These are phyloP conservation scores for Pueraria montana DNA, from an alignment of 306 rosid species.

Conservation along the genomic window DNA sequence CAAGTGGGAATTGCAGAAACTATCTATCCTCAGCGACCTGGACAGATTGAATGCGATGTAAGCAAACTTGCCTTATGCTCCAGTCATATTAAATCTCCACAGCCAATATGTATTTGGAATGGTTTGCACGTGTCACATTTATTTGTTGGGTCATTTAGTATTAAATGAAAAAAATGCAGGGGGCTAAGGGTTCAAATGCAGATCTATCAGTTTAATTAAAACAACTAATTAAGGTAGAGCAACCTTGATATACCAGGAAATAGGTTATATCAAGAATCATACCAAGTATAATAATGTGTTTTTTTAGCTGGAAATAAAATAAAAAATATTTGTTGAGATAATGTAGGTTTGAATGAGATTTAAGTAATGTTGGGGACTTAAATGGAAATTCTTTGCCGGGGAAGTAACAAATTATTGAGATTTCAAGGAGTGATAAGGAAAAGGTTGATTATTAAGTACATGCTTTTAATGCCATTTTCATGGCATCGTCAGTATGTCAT, in stretches of 20 bases:
- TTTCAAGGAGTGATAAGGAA: neutral
- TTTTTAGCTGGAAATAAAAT: neutral
- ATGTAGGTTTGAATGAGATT: neutral
- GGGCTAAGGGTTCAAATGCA: neutral
- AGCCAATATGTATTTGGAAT: neutral
- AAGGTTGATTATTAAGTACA: neutral
- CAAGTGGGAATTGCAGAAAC: conserved; percentile 72
- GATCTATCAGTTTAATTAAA: neutral
- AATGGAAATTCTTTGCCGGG: neutral
- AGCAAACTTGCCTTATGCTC: conserved; percentile 57
- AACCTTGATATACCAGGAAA: neutral
- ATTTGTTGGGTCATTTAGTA: neutral
- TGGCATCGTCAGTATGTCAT: neutral
- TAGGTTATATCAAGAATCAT: neutral
- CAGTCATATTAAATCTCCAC: conserved; percentile 15
- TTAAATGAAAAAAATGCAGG: neutral
- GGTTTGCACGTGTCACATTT: neutral
- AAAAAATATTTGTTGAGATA: neutral
- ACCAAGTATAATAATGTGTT: neutral
- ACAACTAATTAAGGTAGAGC: neutral
- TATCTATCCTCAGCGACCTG: conserved; percentile 89
- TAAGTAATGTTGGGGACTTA: neutral
- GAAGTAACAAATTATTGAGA: neutral
- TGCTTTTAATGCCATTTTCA: neutral
- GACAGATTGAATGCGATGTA: conserved; percentile 93